Conservation (phyloP, 176 grass and related monocot species). For the Themeda triandra region DNA sequence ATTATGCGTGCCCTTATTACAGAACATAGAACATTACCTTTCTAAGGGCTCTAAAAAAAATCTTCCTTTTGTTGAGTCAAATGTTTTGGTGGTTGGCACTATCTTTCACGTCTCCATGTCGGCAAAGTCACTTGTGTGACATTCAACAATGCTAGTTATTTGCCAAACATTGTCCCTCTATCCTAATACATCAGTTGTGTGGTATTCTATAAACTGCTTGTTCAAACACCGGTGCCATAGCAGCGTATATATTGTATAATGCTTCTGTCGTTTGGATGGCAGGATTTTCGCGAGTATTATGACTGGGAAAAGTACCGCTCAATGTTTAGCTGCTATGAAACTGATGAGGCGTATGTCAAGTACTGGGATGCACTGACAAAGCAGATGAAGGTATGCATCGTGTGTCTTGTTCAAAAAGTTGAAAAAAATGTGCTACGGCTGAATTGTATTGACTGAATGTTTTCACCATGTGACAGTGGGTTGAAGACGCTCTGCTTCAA, state of each 20-base stretch:
- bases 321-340: constrained; percentile 1
- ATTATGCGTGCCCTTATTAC: too few relatives aligned
- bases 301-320: background rate
- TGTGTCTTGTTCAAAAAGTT: background rate
- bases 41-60: too few relatives aligned
- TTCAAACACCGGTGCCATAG: background rate
- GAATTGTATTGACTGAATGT: background rate
- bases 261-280: background rate
- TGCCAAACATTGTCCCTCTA: background rate
- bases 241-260: background rate
- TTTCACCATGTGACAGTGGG: constrained; percentile 4
- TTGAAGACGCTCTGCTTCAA: background rate
- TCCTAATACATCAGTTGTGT: background rate
- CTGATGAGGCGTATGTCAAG: background rate
- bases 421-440: background rate
- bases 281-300: background rate
- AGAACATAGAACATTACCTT: too few relatives aligned
- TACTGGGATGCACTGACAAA: constrained; percentile 8
- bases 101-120: too few relatives aligned
- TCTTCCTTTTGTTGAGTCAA: too few relatives aligned
- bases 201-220: background rate
- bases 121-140: too few relatives aligned
- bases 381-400: constrained; percentile 14
- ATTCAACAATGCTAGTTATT: background rate
- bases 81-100: too few relatives aligned